A percentile compares a stretch with the other conserved stretches of the same genome.
Conservation (phyloP, 495 filamentous ascomycete genomes). For the Apiosordaria backusii region DNA sequence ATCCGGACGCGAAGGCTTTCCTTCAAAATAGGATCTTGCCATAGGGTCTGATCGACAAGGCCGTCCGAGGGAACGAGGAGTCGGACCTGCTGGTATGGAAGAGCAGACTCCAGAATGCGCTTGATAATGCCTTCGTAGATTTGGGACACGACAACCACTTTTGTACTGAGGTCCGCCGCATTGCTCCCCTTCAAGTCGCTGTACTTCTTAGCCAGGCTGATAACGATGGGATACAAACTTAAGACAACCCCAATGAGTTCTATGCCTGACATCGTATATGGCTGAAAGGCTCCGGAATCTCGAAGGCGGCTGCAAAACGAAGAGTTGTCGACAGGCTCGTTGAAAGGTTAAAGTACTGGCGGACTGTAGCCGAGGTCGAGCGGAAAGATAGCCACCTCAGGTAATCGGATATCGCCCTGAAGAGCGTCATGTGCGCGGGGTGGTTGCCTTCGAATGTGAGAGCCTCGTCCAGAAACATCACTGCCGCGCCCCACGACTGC, state of each 20-base stretch:
- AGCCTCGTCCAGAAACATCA: no score
- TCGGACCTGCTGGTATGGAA: no score
- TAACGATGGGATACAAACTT: neutral
- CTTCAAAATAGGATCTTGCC: no score
- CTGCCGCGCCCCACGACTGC: no score
- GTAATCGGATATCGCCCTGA: no score
- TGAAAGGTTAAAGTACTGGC: neutral
- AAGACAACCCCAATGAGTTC: slow-evolving; percentile 3
- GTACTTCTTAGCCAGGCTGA: neutral
- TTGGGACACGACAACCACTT: neutral
- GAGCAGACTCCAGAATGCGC: no score
- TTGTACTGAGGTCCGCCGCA: neutral
- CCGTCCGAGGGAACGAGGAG: no score
- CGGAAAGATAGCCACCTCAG: no score
- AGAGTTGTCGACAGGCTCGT: neutral
- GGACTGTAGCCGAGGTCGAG: neutral
- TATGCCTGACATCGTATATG: neutral
- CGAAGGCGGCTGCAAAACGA: neutral
- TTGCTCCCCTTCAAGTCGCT: neutral
- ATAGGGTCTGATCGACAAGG: no score
- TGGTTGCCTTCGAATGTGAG: no score
- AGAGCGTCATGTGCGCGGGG: no score
- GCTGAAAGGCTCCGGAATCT: no score
- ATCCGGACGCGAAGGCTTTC: neutral
- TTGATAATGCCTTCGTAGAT: neutral